Percentiles rank a stretch among this genome's conserved stretches.
Conservation (phyloP, 257 asterid species). For the Gynochthodes officinalis region DNA sequence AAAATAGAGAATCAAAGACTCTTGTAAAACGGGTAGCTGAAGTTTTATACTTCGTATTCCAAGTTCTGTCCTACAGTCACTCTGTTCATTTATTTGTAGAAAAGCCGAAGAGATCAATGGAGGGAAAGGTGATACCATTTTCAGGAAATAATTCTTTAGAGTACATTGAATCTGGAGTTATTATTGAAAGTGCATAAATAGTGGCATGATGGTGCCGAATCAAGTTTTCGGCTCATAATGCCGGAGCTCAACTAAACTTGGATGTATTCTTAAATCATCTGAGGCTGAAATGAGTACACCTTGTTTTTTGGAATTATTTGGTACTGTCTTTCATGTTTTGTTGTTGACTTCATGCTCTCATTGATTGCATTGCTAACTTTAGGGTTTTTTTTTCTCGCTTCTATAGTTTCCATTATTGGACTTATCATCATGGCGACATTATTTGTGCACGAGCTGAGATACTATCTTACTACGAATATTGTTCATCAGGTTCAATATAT, state of each 20-base stretch:
- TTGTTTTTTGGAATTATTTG: background rate
- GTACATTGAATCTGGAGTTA: background rate
- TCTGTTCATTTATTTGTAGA: background rate
- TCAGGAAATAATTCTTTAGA: background rate
- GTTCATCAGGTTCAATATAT: conserved; percentile 74
- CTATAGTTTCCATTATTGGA: conserved; percentile 79
- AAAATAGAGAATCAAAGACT: background rate
- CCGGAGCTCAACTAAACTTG: background rate
- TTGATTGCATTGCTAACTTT: conserved; percentile 29
- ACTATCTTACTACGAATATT: conserved; percentile 75
- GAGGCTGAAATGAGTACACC: background rate
- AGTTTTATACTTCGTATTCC: background rate
- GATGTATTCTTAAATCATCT: background rate
- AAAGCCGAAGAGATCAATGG: background rate
- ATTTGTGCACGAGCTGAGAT: conserved; percentile 85
- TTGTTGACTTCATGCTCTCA: background rate
- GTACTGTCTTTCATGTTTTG: too few relatives aligned
- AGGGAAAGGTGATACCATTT: background rate
- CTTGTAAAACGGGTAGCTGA: background rate
- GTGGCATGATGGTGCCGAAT: background rate
- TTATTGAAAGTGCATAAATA: background rate
- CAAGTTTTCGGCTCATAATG: background rate
- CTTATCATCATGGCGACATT: conserved; percentile 81
- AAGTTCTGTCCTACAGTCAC: background rate
- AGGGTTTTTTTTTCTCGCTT: background rate